phyloP scores from a whole-genome alignment of 768 basidiomycete genomes.

The Kwoniella botswanensis region DNA sequence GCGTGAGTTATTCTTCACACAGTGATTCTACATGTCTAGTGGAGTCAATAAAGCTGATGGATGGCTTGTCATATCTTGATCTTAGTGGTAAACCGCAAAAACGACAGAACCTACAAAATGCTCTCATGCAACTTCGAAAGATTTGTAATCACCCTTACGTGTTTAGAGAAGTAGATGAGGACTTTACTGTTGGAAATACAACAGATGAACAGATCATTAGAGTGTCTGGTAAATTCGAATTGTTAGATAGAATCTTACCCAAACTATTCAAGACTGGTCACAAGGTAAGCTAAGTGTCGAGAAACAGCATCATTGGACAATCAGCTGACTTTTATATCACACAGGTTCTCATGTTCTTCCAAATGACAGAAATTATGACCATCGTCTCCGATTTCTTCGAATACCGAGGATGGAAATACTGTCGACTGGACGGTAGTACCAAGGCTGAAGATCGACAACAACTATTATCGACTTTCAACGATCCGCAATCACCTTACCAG shows the following conservation, averaged over 20 bases:
- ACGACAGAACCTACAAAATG: slow-evolving; percentile 66
- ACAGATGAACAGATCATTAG: slow-evolving; percentile 86
- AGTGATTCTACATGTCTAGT: neutral
- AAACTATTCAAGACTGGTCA: slow-evolving; percentile 93
- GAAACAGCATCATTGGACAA: neutral
- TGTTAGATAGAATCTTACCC: slow-evolving; percentile 86
- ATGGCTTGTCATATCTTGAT: neutral
- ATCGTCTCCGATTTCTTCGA: slow-evolving; percentile 96
- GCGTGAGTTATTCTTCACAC: slow-evolving; percentile 35
- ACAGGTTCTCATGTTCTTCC: slow-evolving; percentile 98
- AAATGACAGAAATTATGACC: slow-evolving; percentile 99
- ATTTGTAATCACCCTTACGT: slow-evolving; percentile 98
- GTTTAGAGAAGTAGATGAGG: slow-evolving; percentile 93
- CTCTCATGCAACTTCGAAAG: slow-evolving; percentile 97
- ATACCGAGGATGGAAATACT: slow-evolving; percentile 81
- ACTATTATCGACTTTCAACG: slow-evolving; percentile 85
- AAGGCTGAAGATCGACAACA: slow-evolving; percentile 93
- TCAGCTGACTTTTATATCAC: neutral
- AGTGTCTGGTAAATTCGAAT: slow-evolving; percentile 89
- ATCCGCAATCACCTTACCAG: slow-evolving; percentile 81
- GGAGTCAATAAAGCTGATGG: too few species aligned
- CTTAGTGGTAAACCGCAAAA: slow-evolving; percentile 34
- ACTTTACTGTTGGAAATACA: slow-evolving; percentile 78
- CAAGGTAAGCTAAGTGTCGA: slow-evolving; percentile 64
- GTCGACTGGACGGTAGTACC: slow-evolving; percentile 93